Evolutionary conservation across 2,329 filamentous ascomycete genomes (phyloP), one percentile per base, ranked within the genome.

Genomic region (Chaetomium sp.): DNA sequence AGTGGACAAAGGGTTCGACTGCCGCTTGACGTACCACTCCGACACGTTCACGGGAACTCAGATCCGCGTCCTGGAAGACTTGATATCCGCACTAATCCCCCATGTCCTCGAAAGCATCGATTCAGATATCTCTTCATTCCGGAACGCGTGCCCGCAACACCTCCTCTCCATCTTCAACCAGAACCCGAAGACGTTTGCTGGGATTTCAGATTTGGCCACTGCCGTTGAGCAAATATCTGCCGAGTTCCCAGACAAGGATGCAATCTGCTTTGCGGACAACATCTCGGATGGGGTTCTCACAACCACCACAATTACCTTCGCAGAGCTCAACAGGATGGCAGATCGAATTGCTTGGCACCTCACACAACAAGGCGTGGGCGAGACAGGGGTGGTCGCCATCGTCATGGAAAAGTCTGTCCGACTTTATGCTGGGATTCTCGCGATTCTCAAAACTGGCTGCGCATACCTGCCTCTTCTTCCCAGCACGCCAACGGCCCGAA

Each of bases 391-490:
- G 10, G 80, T 96, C n/a, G 88, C 87, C 38, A 84, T 96, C 53
- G 81, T 89, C 54, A 88, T 96, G 84, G 85, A 93, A 25, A 96
- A 95, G 73, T 93, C 89, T 0, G 75, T 87, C 1, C 75, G 87
- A 29, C 78, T 96, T 0, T 96, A 96, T 72, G 81, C 88, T 31
- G 83, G 87, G 0, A 91, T 96, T 29, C 79, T 97, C 33, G 92
- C 87, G 1, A 83, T 89, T 25, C 75, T 92, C 35, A 96, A 96
- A 72, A 79, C 86, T 5, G 91, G 92, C 9, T 88, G 87, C 71
- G 91, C 88, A 8, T 95, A 96, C 72, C 77, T 96, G n/a, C 92
- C 92, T 0, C 80, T 96, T 4, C 82, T 91, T 0, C 90, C 91
- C 0, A 86, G 84, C n/a, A 90, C 88, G 0, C 91, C 92, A 0